Evolutionary conservation across 2,329 filamentous ascomycete genomes (phyloP).

Genomic region (Coleophoma cylindrospora): DNA sequence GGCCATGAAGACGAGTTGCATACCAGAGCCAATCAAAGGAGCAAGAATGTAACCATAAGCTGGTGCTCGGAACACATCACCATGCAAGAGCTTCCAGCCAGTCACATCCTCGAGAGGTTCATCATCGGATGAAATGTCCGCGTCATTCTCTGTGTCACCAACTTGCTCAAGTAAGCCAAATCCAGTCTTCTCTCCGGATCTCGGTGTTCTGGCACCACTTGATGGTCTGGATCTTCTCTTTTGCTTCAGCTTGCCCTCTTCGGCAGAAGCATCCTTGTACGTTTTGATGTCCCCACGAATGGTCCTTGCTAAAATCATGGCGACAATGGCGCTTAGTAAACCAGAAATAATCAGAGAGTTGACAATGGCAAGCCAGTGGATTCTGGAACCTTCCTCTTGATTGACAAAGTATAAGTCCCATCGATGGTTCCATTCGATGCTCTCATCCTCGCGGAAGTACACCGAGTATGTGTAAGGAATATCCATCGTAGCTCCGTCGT

Average conservation of each 20-base stretch:
- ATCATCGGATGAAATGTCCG: slow-evolving; percentile 58
- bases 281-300: slow-evolving; percentile 74
- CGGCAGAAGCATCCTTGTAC: slow-evolving; percentile 59
- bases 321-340: slow-evolving; percentile 70
- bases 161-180: slow-evolving; percentile 56
- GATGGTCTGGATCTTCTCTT: slow-evolving; percentile 41
- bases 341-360: slow-evolving; percentile 83
- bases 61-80: slow-evolving; percentile 80
- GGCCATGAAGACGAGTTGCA: slow-evolving; percentile 81
- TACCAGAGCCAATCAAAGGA: slow-evolving; percentile 77
- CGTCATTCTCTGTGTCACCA: slow-evolving; percentile 45
- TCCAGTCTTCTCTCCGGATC: slow-evolving; percentile 43
- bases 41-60: slow-evolving; percentile 67
- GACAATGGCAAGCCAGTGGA: slow-evolving; percentile 84
- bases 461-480: slow-evolving; percentile 88
- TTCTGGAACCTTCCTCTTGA: slow-evolving; percentile 73
- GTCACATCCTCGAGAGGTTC: slow-evolving; percentile 74
- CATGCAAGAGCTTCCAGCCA: slow-evolving; percentile 84
- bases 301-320: slow-evolving; percentile 76
- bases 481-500: slow-evolving; percentile 60
- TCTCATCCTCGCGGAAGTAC: slow-evolving; percentile 79
- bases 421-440: slow-evolving; percentile 74
- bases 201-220: slow-evolving; percentile 36
- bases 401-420: slow-evolving; percentile 92
- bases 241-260: slow-evolving; percentile 58